phyloP scores from a whole-genome alignment of 2,329 filamentous ascomycete genomes.

The Blastomyces silverae region DNA sequence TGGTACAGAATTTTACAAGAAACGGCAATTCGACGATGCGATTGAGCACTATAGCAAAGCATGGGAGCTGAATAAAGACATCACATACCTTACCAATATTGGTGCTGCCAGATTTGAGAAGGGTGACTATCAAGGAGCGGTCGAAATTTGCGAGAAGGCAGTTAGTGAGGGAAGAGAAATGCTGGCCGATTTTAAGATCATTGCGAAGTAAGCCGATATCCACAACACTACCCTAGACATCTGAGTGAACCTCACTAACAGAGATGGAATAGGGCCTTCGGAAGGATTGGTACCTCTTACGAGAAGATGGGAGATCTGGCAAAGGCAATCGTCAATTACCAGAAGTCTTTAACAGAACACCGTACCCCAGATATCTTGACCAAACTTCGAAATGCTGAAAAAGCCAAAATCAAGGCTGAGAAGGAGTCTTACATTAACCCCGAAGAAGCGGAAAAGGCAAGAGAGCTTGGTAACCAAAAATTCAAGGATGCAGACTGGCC shows the following conservation, averaged over 20 bases:
- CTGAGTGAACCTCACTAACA: slow-evolving; percentile 16
- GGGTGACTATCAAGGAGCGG: slow-evolving; percentile 80
- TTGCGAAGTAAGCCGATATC: slow-evolving; percentile 63
- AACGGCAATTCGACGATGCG: slow-evolving; percentile 89
- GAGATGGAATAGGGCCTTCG: slow-evolving; percentile 58
- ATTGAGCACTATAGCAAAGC: slow-evolving; percentile 92
- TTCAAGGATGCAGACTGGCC: slow-evolving; percentile 98
- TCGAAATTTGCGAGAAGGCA: slow-evolving; percentile 80
- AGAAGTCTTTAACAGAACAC: slow-evolving; percentile 91
- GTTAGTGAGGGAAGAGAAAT: slow-evolving; percentile 83
- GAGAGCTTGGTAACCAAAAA: slow-evolving; percentile 88
- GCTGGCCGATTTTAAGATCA: slow-evolving; percentile 94
- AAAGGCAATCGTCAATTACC: slow-evolving; percentile 80
- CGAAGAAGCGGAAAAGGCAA: slow-evolving; percentile 87
- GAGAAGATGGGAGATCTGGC: slow-evolving; percentile 78
- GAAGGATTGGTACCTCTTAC: slow-evolving; percentile 86
- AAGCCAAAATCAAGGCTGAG: slow-evolving; percentile 68
- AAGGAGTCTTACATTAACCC: slow-evolving; percentile 81
- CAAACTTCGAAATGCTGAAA: slow-evolving; percentile 88
- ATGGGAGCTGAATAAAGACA: slow-evolving; percentile 92
- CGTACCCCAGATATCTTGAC: slow-evolving; percentile 87
- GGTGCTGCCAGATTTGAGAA: slow-evolving; percentile 94
- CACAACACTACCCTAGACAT: neutral
- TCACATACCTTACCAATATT: slow-evolving; percentile 95
- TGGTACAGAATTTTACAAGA: slow-evolving; percentile 96